Conservation (phyloP, 192 early-diverging fungal genomes). For the Gryganskiella cystojenkinii region DNA sequence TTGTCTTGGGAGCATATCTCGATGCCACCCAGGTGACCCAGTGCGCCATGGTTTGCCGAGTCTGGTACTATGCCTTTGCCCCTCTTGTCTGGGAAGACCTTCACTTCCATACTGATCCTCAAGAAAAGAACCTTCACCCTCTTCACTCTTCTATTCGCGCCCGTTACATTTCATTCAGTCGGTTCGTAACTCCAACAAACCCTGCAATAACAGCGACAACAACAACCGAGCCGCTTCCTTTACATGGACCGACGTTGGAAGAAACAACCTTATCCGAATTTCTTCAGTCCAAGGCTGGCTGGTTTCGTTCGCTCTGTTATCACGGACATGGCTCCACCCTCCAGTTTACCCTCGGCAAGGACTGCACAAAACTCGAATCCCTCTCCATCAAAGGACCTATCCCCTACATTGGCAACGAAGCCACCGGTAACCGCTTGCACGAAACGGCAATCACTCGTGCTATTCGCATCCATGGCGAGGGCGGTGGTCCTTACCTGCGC, state of each 20-base stretch:
- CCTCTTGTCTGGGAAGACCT: slow-evolving; percentile 28
- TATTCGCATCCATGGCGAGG: too few species aligned
- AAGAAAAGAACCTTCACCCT: background rate
- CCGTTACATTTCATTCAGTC: too few species aligned
- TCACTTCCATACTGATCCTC: background rate
- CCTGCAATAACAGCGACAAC: background rate
- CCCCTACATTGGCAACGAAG: background rate
- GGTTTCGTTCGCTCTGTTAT: background rate
- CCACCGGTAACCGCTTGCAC: too few species aligned
- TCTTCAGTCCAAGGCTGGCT: background rate
- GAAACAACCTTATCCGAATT: background rate
- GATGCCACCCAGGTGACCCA: background rate
- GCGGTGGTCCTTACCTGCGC: background rate
- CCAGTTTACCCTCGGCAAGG: slow-evolving; percentile 1
- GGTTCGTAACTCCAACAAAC: too few species aligned
- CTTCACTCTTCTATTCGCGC: background rate
- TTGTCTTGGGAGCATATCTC: slow-evolving; percentile 3
- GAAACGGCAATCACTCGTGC: too few species aligned
- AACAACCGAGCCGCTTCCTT: background rate
- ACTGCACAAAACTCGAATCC: slow-evolving; percentile 2
- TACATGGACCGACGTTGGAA: too few species aligned
- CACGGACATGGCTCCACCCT: slow-evolving; percentile 4
- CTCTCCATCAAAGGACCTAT: slow-evolving; percentile 9
- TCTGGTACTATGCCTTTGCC: background rate
- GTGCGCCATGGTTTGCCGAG: slow-evolving; percentile 5